Conservation (phyloP, 179 eudicot species). For the Spergularia azorica region DNA sequence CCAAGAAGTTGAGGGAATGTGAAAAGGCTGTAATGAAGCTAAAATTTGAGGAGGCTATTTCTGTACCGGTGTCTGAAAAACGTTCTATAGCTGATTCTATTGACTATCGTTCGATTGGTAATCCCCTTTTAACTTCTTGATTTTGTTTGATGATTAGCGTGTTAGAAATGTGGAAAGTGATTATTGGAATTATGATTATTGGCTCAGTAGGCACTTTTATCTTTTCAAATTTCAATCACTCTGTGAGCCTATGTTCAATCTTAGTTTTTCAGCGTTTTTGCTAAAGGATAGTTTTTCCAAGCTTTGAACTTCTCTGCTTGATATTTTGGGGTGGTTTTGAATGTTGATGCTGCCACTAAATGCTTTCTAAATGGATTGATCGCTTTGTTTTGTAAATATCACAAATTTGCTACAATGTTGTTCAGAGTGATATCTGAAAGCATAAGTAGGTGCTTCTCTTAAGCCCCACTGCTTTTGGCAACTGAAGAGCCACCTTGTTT, state of each 20-base stretch:
- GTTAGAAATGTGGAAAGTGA: not conserved
- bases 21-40: conserved; percentile 97
- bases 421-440: not conserved
- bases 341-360: not conserved
- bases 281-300: not conserved
- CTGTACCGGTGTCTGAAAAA: conserved; percentile 66
- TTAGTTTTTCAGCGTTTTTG: not conserved
- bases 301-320: not conserved
- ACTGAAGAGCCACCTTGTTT: not conserved
- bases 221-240: too few relatives aligned
- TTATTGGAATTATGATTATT: too few relatives aligned
- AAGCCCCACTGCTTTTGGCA: not conserved
- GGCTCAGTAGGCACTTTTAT: too few relatives aligned
- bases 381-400: too few relatives aligned
- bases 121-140: conserved; percentile 11
- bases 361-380: not conserved
- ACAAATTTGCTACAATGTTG: not conserved
- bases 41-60: conserved; percentile 94
- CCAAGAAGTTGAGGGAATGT: conserved; percentile 90
- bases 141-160: conserved; percentile 5
- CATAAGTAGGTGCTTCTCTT: not conserved
- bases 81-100: conserved; percentile 75
- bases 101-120: conserved; percentile 84
- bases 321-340: too few relatives aligned
- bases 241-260: not conserved